Base-by-base conservation (phyloP, 768 basidiomycete species). In the Mycena polygramma region DNA sequence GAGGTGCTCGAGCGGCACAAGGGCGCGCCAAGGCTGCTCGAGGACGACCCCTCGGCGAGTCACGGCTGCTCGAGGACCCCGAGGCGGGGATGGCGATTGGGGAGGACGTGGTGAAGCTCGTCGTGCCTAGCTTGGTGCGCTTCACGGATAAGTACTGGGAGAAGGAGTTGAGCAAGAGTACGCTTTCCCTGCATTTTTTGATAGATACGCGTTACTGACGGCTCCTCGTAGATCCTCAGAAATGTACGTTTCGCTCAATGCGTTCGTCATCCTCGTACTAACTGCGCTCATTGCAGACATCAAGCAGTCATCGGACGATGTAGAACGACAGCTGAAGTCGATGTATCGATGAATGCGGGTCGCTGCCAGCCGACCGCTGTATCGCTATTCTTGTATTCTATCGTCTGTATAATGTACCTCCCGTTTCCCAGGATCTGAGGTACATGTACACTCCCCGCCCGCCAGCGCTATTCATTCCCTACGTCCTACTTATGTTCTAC, bases 141-240 rank as follows among this genome's bases (percentile, higher is more conserved):
- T 95, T 95, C 75, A 87, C 87, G 70, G 90, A 92, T 79, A 92
- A 90, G 77, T 89, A 92, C 74, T 85, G 85, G 45, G 94, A 93
- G 51, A 94, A 92, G 78, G 93, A 95, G 72, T 94, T 94, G 73
- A 94, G 93, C 78, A 94, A 92, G 82, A 94, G 94, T 94, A 72
- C 75, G 88, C 82, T 36, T 54, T 19, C 15, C 73, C 22, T 48
- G 22, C 14, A 53, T 51, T 54, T 22, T 15, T n/a, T n/a, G n/a
- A n/a, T 22, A 41, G 55, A 37, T 22, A 36, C 35, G 43, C 53
- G 22, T n/a, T 2, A 26, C 62, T 71, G 24, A 15, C 43, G 53
- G 30, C 6, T 30, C n/a, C 36, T 51, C 36, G 19, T 55, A 92
- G 91, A 92, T 79, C 90, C 91, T n/a, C 86, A 87, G 76, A 92